Evolutionary conservation across 1,139 yeast species (phyloP), one percentile per base, ranked within the genome.

Genomic region (Yamadazyma atmosphaerica): DNA sequence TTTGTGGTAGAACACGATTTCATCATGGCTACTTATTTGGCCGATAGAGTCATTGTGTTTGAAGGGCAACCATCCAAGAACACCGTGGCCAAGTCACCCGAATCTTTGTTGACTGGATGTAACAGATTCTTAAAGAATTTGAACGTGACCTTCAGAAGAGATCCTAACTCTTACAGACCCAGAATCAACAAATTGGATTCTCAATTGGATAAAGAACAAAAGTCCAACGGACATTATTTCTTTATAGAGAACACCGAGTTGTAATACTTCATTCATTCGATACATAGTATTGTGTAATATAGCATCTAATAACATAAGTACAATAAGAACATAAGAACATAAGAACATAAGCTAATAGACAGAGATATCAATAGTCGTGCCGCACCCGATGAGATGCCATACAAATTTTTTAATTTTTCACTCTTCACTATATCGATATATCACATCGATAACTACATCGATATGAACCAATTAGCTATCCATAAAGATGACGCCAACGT

Each of bases 1-100:
- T 92, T 92, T 62, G 76, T 92, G 56, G 99, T 92, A 45, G 99
- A 92, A 83, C 99, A 92, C 83, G 99, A 92, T 81, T 92, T 92
- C 79, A 92, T 92, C 72, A 92, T 92, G 98, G 98, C 98, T 49
- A 92, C 98, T 19, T 92, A 92, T 65, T 79, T 92, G 74, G 98
- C 99, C 46, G 98, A 92, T 68, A 82, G 95, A 62, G 98, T 92
- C 53, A 92, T 92, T 77, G 98, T 92, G 42, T 94, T 90, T 60
- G 98, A 92, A 65, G 98, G 99, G 67, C 60, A 72, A 49, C 98
- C 99, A 39, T 88, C 97, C 16, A 77, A 78, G 60, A 75, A 83
- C 50, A 88, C 97, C 30, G 62, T 68, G 52, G 98, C 98, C 30
- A 85, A 81, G 60, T 63, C 86, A 36, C 97, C 98, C 35, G 96